Base-by-base conservation (phyloP, 192 early-diverging fungal species). In the Martensiomyces pterosporus region DNA sequence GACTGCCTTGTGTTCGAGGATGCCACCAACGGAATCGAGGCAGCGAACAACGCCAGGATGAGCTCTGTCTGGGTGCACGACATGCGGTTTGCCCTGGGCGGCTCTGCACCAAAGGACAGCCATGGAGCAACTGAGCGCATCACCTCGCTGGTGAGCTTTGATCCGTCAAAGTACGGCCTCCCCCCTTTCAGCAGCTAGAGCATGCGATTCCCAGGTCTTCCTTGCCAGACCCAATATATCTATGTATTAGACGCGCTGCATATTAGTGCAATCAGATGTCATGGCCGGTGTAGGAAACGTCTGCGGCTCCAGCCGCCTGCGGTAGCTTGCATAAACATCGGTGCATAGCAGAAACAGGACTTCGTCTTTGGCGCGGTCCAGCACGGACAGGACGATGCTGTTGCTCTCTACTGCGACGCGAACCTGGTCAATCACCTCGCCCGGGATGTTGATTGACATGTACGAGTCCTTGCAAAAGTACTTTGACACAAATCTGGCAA, bases 1-100 rank as follows among this genome's bases (percentile, higher is more conserved):
- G 75, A 82, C 6, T 87, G 86, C 47, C 76, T 98, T 29, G 92
- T 98, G 19, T 98, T 98, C 84, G 95, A 98, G 64, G 93, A 98
- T 49, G 83, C 92, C 2, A 57, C 74, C 15, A 80, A 81, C 46
- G 95, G 95, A 13, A 82, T 95, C 3, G 46, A 86, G 50, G 92
- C 92, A 2, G 95, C 82, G 4, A 66, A 80, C 14, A 82, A 79
- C 54, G 95, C 95, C 1, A 69, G 69, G 1, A 93, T 96, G 92
- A 75, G 75, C 54, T 83, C 79, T 53, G 50, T 93, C 25, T 95
- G 92, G 93, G 85, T 94, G 14, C 95, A 93, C 9, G 93, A 98
- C 76, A 64, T 67, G 52, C 60, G 72, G 15, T 75, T 75, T 24
- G 65, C 79, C 29, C 63, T 81, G 4, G 64, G 64, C 18, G 62